Evolutionary conservation across 805 yeast species (phyloP), one percentile per base, ranked within the genome.

Genomic region (Lipomyces mesembrius): DNA sequence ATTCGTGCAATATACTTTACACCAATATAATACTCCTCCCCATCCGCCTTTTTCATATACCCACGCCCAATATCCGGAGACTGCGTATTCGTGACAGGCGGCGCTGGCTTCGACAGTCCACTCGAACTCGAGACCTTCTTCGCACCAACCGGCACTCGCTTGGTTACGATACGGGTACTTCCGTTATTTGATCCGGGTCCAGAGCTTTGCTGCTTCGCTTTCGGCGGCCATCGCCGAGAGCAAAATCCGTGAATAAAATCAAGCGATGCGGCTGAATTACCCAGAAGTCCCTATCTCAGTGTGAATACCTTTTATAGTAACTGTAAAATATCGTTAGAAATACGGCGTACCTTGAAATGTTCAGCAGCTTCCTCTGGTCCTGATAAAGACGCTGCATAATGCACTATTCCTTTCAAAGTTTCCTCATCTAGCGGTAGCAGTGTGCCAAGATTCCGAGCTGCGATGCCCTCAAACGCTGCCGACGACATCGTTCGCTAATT

Each of bases 381-480:
- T 7, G 81, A 80, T 27, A 87, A 76, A 9, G 80, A 74, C 12
- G 83, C 73, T 0, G 87, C 84, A 71, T 87, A 85, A 12, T 83
- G 83, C 5, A 88, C 79, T 79, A 87, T 81, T 72, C 87, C 88
- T 12, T 74, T 71, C 39, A 87, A 77, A 0, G 89, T 79, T 8
- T 85, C 89, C 17, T 80, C 79, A 68, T 88, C 92, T 53, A 88
- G 75, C 0, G 91, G 91, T 20, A 88, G 72, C 0, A 87, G 51
- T 14, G 52, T 37, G 5, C 58, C 64, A 14, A 67, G 64, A 34
- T 61, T 62, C 8, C 64, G 32, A 11, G 66, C 66, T 7, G 68
- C 65, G 9, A 54, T 37, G 27, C 43, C 65, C 27, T 61, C 64
- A 29, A 67, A 55, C 7, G 61, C 65, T 29, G 43, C 59, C 20